Conservation (phyloP, 2,329 filamentous ascomycete genomes). For the Xylaria sp. region DNA sequence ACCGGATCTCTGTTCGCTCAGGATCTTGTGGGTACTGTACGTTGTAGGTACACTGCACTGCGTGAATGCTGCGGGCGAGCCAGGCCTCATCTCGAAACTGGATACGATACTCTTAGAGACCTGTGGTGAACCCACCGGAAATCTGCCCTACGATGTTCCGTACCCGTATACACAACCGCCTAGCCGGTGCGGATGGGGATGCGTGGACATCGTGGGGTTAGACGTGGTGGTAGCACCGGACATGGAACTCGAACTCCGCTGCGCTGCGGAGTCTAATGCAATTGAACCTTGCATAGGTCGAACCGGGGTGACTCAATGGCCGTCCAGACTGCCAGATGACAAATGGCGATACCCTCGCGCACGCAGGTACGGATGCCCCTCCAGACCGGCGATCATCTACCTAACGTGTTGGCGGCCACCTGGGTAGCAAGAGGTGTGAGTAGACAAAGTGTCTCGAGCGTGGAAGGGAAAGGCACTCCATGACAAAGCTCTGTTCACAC, state of each 20-base stretch:
- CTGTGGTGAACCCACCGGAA: constrained; percentile 10
- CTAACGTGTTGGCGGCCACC: no score
- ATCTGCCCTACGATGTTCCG: neutral
- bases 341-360: constrained; percentile 4
- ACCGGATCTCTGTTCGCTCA: constrained; percentile 13
- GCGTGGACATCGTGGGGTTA: constrained; percentile 5
- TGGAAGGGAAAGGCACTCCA: no score
- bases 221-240: constrained; percentile 6
- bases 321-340: constrained; percentile 5
- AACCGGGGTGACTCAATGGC: constrained; percentile 11
- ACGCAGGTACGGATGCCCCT: neutral
- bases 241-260: constrained; percentile 8
- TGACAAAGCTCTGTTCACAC: neutral
- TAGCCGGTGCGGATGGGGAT: constrained; percentile 15
- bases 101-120: constrained; percentile 15
- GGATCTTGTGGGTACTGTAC: constrained; percentile 1
- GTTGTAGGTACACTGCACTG: neutral
- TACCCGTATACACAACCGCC: constrained; percentile 17
- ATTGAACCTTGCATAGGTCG: neutral
- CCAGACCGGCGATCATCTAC: neutral
- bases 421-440: no score
- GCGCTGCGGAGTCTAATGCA: neutral
- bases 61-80: constrained; percentile 2
- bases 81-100: constrained; percentile 13
- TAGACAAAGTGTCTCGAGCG: neutral